Conservation (phyloP, 371 early-diverging fungal species). For the Saksenaea vasiformis region DNA sequence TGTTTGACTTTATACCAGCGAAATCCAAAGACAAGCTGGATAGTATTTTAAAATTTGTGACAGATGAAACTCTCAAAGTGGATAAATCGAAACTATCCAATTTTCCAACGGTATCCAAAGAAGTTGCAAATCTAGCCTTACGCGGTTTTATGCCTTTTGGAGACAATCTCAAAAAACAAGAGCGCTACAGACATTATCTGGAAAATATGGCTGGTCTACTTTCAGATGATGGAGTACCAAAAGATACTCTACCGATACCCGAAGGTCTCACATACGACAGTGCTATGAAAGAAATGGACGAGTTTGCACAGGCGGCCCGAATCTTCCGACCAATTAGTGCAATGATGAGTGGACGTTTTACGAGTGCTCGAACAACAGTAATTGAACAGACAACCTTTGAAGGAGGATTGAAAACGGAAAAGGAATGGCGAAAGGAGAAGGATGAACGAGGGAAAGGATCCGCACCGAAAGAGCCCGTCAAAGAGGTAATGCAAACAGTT, state of each 20-base stretch:
- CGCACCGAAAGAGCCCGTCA: conserved; percentile 1
- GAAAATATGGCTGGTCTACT: conserved; percentile 64
- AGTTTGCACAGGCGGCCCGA: conserved; percentile 83
- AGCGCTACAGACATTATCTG: conserved; percentile 74
- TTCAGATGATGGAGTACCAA: conserved; percentile 31
- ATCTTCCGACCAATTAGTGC: conserved; percentile 78
- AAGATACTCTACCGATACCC: conserved; percentile 37
- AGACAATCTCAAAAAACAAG: conserved; percentile 73
- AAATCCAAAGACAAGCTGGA: conserved; percentile 71
- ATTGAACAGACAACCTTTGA: conserved; percentile 41
- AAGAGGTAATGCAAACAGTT: conserved; percentile 15
- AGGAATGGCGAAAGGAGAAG: conserved; percentile 45
- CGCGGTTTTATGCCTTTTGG: conserved; percentile 89
- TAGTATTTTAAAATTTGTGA: conserved; percentile 43
- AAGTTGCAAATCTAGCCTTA: conserved; percentile 71
- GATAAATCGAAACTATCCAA: conserved; percentile 37
- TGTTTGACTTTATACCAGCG: conserved; percentile 73
- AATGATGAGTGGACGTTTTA: conserved; percentile 84
- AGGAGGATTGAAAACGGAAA: conserved; percentile 58
- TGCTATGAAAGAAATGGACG: conserved; percentile 69
- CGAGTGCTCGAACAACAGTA: conserved; percentile 47
- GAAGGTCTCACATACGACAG: conserved; percentile 58
- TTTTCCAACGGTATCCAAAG: conserved; percentile 63
- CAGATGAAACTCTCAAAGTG: conserved; percentile 20
- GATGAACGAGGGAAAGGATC: conserved; percentile 22